phyloP scores from a whole-genome alignment of 805 yeast genomes.

The Wickerhamiella alocasiicola region DNA sequence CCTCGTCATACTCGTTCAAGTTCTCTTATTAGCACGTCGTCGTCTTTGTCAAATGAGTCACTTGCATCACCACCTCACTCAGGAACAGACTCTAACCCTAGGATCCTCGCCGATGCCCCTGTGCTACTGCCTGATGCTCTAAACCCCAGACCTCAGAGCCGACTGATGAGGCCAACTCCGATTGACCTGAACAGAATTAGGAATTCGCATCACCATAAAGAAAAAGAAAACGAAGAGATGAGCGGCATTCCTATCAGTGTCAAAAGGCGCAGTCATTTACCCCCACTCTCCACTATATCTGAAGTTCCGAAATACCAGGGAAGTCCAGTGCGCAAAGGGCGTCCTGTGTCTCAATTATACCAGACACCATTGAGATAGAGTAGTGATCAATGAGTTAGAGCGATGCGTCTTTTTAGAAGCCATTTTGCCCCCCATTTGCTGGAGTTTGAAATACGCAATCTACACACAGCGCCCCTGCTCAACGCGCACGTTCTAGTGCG shows the following conservation, averaged over 20 bases:
- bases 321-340: slow-evolving; percentile 1
- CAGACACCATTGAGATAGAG: slow-evolving; percentile 3
- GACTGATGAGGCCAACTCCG: slow-evolving; percentile 7
- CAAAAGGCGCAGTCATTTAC: background rate
- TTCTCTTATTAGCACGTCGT: slow-evolving; percentile 3
- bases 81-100: background rate
- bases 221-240: slow-evolving; percentile 5
- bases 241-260: slow-evolving; percentile 6
- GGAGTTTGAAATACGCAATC: no score
- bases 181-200: slow-evolving; percentile 3
- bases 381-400: no score
- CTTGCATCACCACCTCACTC: background rate
- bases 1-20: no score
- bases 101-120: slow-evolving; percentile 4
- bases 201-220: background rate
- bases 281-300: background rate
- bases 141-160: slow-evolving; percentile 1
- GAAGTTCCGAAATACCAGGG: background rate
- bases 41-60: background rate
- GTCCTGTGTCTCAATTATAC: background rate
- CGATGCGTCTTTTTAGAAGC: background rate
- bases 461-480: no score
- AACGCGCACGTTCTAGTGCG: no score
- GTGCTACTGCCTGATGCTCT: background rate
- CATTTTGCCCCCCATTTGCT: no score